Evolutionary conservation across 371 early-diverging fungal species (phyloP), one percentile per base, ranked within the genome.

Genomic region (Mucor plumbeus): DNA sequence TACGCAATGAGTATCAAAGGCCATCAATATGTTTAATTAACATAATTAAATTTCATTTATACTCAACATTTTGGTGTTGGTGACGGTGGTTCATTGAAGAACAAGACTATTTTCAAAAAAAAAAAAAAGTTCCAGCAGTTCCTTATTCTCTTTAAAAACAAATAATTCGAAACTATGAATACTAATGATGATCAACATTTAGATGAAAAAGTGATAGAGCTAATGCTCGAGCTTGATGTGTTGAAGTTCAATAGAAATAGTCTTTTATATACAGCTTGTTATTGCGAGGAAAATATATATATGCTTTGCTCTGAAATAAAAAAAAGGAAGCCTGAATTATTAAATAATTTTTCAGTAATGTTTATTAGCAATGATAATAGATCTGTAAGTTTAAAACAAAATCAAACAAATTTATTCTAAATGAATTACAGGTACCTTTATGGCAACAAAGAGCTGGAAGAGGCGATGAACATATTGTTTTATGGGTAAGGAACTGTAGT

Each of bases 211-310:
- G 53, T 14, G 31, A 31, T 9, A 53, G 53, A 53, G 14, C 9
- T 53, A 21, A 53, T 56, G 34, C 56, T 59, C 19, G 59, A 17
- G 10, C 10, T 63, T 21, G 41, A 63, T 19, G 17, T 63, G 5
- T 13, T 63, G 10, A 55, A 55, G 13, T 55, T 63, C 13, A n/a
- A 54, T 26, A 36, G 10, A 36, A 58, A 69, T 5, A 70, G 68
- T 10, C 54, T 73, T 19, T 38, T 44, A 3, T 82, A 82, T 63
- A 82, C 83, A 4, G 31, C 63, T 9, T 69, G 70, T 38, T 82
- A 82, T 58, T 82, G 83, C 61, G 83, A 82, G 66, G 83, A 82
- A 47, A 82, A 82, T 26, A 71, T 82, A 15, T 80, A 82, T 38
- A 65, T 72, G 65, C 47, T 82, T 9, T 82, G 83, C 41, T 61